These are phyloP conservation scores for Collariella sp. DNA, from an alignment of 495 filamentous ascomycete species.

Conservation along the genomic window DNA sequence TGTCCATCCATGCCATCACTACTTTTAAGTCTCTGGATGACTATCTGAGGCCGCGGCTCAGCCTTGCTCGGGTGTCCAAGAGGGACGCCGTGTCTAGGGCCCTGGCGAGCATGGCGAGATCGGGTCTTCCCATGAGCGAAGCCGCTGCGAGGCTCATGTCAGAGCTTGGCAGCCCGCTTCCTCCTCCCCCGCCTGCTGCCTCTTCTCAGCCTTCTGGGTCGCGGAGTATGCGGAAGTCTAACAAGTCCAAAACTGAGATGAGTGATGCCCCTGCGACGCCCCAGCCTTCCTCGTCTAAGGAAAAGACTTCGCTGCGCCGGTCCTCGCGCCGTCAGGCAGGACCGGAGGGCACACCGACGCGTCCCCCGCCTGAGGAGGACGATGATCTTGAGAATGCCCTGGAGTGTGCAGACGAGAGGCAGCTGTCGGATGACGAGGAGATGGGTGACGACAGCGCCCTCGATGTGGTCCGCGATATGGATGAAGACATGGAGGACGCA, in stretches of 20 bases:
- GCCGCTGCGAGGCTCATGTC: slow-evolving; percentile 38
- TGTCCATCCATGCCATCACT: slow-evolving; percentile 96
- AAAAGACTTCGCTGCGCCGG: slow-evolving; percentile 45
- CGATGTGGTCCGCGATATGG: slow-evolving; percentile 84
- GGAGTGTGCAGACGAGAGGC: slow-evolving; percentile 92
- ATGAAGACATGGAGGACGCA: slow-evolving; percentile 74
- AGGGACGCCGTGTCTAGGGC: slow-evolving; percentile 60
- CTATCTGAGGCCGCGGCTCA: slow-evolving; percentile 87
- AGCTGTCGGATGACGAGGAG: slow-evolving; percentile 70
- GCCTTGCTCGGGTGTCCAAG: slow-evolving; percentile 50
- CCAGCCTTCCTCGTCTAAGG: slow-evolving; percentile 33
- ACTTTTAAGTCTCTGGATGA: slow-evolving; percentile 97
- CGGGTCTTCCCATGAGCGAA: slow-evolving; percentile 42
- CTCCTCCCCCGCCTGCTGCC: slow-evolving; percentile 26
- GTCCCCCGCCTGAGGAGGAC: slow-evolving; percentile 47
- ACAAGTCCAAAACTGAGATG: slow-evolving; percentile 40
- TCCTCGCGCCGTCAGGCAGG: slow-evolving; percentile 48
- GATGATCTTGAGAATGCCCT: slow-evolving; percentile 55
- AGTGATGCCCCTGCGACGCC: slow-evolving; percentile 32
- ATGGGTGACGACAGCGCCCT: slow-evolving; percentile 58
- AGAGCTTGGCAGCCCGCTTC: slow-evolving; percentile 12
- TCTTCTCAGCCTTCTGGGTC: slow-evolving; percentile 33
- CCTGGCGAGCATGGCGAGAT: slow-evolving; percentile 72
- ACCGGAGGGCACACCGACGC: slow-evolving; percentile 37
- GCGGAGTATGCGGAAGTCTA: slow-evolving; percentile 37